Conservation (phyloP, 1,284 basidiomycete genomes). For the Heliocybe sulcata region DNA sequence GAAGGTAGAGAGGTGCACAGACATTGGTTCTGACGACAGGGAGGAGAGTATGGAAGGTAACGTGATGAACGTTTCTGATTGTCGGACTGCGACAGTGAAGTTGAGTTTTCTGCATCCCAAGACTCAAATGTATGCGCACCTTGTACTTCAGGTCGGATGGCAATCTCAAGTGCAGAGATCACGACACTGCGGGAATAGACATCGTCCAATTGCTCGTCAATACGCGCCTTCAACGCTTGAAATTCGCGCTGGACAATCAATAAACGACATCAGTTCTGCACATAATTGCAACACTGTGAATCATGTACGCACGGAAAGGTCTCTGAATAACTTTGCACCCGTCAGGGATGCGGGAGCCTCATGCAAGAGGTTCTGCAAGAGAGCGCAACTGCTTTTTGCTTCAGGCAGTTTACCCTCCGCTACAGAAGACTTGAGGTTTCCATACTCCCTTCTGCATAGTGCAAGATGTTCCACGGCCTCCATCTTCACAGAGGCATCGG, state of each 20-base stretch:
- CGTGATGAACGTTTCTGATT: conserved; percentile 41
- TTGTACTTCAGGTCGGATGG: conserved; percentile 45
- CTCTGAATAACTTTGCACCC: conserved; percentile 40
- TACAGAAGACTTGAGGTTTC: conserved; percentile 34
- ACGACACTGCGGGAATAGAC: conserved; percentile 54
- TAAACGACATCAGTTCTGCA: background rate
- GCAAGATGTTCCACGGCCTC: conserved; percentile 47
- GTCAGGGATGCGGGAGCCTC: conserved; percentile 44
- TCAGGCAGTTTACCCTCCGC: conserved; percentile 53
- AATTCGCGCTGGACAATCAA: conserved; percentile 37
- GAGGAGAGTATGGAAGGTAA: conserved; percentile 54
- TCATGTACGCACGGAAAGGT: conserved; percentile 44
- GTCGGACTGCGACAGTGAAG: conserved; percentile 36
- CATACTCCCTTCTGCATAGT: conserved; percentile 38
- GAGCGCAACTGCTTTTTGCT: conserved; percentile 36
- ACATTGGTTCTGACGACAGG: conserved; percentile 45
- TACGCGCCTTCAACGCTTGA: conserved; percentile 44
- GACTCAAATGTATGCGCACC: conserved; percentile 28
- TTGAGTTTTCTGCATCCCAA: background rate
- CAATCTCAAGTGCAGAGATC: conserved; percentile 39
- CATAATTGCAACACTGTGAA: background rate
- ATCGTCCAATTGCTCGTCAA: conserved; percentile 66
- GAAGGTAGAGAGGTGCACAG: conserved; percentile 47
- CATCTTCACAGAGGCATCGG: conserved; percentile 42
- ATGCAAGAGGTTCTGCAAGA: conserved; percentile 37